These are phyloP conservation scores for Vitis hybrid DNA, from an alignment of 177 flowering plant genomes.

Conservation along the genomic window DNA sequence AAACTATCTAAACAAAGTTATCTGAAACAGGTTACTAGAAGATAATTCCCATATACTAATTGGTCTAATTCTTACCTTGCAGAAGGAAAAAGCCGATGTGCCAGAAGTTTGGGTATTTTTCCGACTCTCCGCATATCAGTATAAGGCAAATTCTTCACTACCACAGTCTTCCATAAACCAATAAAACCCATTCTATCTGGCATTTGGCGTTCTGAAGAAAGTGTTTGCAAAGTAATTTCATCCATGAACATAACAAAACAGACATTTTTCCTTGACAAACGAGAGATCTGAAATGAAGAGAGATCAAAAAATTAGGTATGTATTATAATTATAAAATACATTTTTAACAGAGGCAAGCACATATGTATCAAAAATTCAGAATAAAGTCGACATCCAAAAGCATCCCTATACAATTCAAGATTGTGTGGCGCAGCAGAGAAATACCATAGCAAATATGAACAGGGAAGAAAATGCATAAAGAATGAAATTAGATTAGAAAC, in stretches of 20 bases:
- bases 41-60: not conserved
- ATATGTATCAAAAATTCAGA: not conserved
- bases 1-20: not conserved
- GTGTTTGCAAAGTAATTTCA: conserved; percentile 69
- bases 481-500: no score
- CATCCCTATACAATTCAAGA: not conserved
- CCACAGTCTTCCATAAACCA: conserved; percentile 89
- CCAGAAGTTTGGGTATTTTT: conserved; percentile 82
- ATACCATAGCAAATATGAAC: not conserved
- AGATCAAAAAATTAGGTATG: conserved; percentile 10
- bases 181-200: conserved; percentile 71
- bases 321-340: conserved; percentile 1
- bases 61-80: conserved; percentile 62
- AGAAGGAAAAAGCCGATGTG: conserved; percentile 90
- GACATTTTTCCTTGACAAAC: conserved; percentile 83
- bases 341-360: not conserved
- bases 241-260: conserved; percentile 95
- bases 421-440: not conserved
- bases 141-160: conserved; percentile 86
- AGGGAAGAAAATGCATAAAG: no score
- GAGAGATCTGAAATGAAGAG: conserved; percentile 62
- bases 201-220: conserved; percentile 73
- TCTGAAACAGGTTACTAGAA: not conserved
- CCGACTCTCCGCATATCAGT: conserved; percentile 94
- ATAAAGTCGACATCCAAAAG: not conserved